Evolutionary conservation across 1,139 yeast species (phyloP).

Genomic region (Sugiyamaella novakii): DNA sequence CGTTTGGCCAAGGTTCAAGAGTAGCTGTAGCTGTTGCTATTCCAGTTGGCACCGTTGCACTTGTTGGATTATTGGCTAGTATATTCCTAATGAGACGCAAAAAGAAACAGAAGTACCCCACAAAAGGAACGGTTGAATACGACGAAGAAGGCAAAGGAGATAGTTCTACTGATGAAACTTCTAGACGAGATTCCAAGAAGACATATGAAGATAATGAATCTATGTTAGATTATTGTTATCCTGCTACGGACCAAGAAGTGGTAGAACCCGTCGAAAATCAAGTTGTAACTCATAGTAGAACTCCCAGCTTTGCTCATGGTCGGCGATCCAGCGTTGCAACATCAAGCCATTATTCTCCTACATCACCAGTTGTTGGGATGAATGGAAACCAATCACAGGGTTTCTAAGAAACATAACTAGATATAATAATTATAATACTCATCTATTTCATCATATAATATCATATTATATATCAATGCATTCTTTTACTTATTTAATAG

Average conservation of each 20-base stretch:
- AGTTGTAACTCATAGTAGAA: constrained; percentile 5
- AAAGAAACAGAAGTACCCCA: background rate
- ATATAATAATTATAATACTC: background rate
- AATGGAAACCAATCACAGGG: constrained; percentile 11
- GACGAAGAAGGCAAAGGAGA: constrained; percentile 6
- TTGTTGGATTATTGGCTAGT: constrained; percentile 11
- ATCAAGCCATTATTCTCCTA: constrained; percentile 9
- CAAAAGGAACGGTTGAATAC: constrained; percentile 3
- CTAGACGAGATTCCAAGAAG: constrained; percentile 1
- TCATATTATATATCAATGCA: constrained; percentile 5
- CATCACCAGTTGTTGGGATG: constrained; percentile 10
- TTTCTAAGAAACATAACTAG: too few relatives aligned
- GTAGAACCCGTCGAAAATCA: constrained; percentile 12
- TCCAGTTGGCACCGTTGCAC: constrained; percentile 21
- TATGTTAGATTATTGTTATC: constrained; percentile 21
- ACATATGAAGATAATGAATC: constrained; percentile 19
- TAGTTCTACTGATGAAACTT: background rate
- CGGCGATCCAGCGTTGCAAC: constrained; percentile 13
- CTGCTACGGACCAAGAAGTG: constrained; percentile 16
- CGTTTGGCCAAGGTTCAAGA: constrained; percentile 19
- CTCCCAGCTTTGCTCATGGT: constrained; percentile 10
- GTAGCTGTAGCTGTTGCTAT: constrained; percentile 22
- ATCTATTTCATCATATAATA: background rate
- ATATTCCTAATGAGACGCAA: constrained; percentile 14
- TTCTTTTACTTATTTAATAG: constrained; percentile 5